Conservation (phyloP, 163 green algal genomes). For the Chlamydomonas reinhardtii region DNA sequence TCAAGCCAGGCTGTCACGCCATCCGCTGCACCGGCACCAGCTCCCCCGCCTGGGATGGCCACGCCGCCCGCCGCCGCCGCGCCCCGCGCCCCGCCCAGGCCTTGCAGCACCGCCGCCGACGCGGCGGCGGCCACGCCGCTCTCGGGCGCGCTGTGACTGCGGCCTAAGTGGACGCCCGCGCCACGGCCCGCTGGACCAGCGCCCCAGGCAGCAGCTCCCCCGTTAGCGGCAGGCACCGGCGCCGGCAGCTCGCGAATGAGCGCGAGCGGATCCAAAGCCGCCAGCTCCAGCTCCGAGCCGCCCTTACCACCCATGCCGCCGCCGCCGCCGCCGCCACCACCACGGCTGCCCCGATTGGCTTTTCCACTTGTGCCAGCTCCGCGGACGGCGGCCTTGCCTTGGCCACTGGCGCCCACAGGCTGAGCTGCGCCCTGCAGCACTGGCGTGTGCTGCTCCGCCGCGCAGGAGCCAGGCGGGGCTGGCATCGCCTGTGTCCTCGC, state of each 20-base stretch:
- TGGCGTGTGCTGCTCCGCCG: no score
- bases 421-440: no score
- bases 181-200: neutral
- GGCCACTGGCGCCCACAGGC: no score
- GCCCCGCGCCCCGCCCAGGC: no score
- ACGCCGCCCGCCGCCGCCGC: neutral
- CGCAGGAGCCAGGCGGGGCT: no score
- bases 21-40: neutral
- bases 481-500: no score
- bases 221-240: neutral
- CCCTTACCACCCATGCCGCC: neutral
- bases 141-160: slow-evolving; percentile 42
- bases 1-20: neutral
- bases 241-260: slow-evolving; percentile 40
- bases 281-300: slow-evolving; percentile 16
- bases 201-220: no score
- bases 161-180: neutral
- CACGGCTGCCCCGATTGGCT: neutral
- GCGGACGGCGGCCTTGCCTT: no score
- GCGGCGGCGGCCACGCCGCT: neutral
- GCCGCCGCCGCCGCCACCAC: neutral
- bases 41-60: neutral
- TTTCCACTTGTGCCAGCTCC: no score
- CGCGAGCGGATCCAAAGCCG: slow-evolving; percentile 22
- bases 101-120: neutral